phyloP scores from a whole-genome alignment of 805 yeast genomes.

The Lachancea cidri region DNA sequence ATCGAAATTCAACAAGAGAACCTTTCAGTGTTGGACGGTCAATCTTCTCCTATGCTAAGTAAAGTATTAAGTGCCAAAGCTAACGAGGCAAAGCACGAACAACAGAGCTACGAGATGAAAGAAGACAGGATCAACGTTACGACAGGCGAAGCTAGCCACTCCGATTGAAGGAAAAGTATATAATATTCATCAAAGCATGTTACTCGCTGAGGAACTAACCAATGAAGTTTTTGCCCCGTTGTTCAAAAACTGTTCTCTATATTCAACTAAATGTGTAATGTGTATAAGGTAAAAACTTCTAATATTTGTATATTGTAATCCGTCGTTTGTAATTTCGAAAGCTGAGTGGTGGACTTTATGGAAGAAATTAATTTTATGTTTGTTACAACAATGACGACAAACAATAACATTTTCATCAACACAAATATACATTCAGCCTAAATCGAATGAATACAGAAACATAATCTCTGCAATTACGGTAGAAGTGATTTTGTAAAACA shows the following conservation, averaged over 20 bases:
- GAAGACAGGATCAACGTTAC: conserved; percentile 4
- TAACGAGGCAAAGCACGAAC: conserved; percentile 13
- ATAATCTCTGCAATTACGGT: too few relatives aligned
- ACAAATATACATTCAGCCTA: too few relatives aligned
- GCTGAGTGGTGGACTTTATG: too few relatives aligned
- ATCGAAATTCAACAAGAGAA: conserved; percentile 24
- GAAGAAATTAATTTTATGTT: too few relatives aligned
- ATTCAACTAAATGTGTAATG: too few relatives aligned
- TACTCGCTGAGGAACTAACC: not conserved
- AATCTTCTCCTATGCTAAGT: conserved; percentile 11
- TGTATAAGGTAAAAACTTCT: too few relatives aligned
- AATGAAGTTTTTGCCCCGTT: not conserved
- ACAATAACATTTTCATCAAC: too few relatives aligned
- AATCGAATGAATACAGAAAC: too few relatives aligned
- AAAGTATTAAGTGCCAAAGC: conserved; percentile 14
- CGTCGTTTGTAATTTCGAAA: too few relatives aligned
- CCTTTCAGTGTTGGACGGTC: conserved; percentile 22
- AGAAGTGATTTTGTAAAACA: too few relatives aligned
- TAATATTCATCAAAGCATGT: not conserved
- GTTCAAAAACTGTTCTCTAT: not conserved
- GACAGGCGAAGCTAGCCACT: conserved; percentile 6
- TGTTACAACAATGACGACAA: too few relatives aligned
- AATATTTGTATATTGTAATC: too few relatives aligned
- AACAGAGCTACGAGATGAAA: conserved; percentile 6
- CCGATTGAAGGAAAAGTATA: not conserved